Conservation (phyloP, 805 yeast genomes). For the Candida hispaniensis region DNA sequence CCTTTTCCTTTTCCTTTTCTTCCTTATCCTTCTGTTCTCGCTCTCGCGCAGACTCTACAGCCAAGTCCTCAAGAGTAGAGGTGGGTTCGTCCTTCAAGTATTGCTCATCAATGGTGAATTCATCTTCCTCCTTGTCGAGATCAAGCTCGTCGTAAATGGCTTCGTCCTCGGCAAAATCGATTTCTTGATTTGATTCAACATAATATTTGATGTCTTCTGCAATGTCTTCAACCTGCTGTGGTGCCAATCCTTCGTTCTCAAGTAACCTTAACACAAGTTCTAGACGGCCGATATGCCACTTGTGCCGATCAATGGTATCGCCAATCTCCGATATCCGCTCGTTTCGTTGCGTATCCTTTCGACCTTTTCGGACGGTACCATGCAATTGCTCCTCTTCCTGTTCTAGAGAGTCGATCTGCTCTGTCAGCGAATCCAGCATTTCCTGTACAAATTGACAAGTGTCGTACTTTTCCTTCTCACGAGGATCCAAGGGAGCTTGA, state of each 20-base stretch:
- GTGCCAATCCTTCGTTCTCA: constrained; percentile 70
- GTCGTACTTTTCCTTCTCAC: constrained; percentile 67
- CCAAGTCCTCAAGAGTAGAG: constrained; percentile 30
- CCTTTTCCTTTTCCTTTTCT: constrained; percentile 27
- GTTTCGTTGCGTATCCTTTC: constrained; percentile 45
- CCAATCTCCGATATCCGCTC: constrained; percentile 52
- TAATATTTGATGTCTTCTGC: constrained; percentile 87
- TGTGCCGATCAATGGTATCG: constrained; percentile 58
- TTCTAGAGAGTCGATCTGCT: constrained; percentile 71
- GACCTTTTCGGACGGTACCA: constrained; percentile 45
- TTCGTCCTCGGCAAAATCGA: constrained; percentile 87
- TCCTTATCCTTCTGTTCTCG: constrained; percentile 20
- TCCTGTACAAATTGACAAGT: constrained; percentile 57
- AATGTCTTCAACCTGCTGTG: constrained; percentile 62
- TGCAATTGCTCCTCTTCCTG: constrained; percentile 52
- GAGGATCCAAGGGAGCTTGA: constrained; percentile 75
- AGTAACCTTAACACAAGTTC: constrained; percentile 67
- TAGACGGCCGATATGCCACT: constrained; percentile 64
- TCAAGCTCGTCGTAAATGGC: constrained; percentile 82
- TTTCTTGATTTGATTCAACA: constrained; percentile 88
- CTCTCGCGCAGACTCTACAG: constrained; percentile 29
- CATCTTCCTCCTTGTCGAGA: constrained; percentile 47
- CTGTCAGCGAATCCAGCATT: constrained; percentile 66
- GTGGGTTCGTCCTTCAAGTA: constrained; percentile 21
- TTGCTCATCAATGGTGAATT: constrained; percentile 27